A percentile compares a stretch with the other conserved stretches of the same genome.
phyloP scores from a whole-genome alignment of 2,329 filamentous ascomycete species.

The Aspergillus fructus region DNA sequence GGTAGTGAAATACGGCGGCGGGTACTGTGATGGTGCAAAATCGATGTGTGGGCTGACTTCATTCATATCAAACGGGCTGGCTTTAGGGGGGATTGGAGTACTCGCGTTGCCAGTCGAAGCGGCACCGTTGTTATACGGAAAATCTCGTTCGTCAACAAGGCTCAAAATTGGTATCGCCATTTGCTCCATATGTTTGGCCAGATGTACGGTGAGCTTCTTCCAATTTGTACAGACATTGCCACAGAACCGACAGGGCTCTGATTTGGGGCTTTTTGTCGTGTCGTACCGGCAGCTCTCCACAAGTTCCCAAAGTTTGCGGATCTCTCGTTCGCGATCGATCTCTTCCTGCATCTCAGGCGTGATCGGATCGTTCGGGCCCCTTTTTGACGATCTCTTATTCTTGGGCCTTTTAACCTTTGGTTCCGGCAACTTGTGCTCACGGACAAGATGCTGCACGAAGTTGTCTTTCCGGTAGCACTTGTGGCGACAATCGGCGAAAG shows the following conservation, averaged over 20 bases:
- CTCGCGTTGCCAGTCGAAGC: constrained; percentile 11
- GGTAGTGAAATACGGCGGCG: constrained; percentile 12
- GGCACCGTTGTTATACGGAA: constrained; percentile 22
- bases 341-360: constrained; percentile 25
- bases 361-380: constrained; percentile 45
- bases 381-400: constrained; percentile 53
- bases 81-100: constrained; percentile 9
- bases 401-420: constrained; percentile 74
- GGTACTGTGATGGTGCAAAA: constrained; percentile 14
- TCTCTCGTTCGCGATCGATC: constrained; percentile 33
- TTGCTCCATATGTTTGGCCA: constrained; percentile 92
- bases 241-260: constrained; percentile 86
- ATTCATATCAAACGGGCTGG: background rate
- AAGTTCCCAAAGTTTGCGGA: constrained; percentile 71
- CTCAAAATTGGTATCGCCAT: constrained; percentile 77
- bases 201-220: constrained; percentile 92
- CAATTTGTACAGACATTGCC: constrained; percentile 76
- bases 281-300: constrained; percentile 76
- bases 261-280: constrained; percentile 63
- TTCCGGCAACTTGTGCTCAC: constrained; percentile 83
- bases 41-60: constrained; percentile 9
- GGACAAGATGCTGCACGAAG: constrained; percentile 86
- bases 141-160: constrained; percentile 45
- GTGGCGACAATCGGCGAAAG: constrained; percentile 76
- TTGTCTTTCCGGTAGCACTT: constrained; percentile 86